Evolutionary conservation across 306 rosid species (phyloP).

Genomic region (Trifolium fragiferum): DNA sequence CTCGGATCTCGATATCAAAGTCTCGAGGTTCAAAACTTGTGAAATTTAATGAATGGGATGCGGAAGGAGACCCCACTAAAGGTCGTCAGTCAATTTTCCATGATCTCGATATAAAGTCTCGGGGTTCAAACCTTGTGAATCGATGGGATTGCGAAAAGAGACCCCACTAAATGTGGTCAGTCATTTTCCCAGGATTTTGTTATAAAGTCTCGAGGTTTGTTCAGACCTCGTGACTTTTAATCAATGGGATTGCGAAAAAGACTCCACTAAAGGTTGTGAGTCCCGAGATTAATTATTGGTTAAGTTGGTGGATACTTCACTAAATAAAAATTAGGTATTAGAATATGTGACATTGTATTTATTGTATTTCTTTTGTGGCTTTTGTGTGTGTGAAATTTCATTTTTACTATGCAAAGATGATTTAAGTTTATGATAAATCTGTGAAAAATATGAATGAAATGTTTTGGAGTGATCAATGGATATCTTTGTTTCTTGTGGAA

Average conservation of each 20-base stretch:
- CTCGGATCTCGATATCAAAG: background rate
- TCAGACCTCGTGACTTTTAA: no score
- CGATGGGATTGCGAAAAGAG: background rate
- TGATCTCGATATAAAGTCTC: no score
- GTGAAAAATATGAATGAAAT: background rate
- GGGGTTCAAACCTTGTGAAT: no score
- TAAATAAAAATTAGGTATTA: background rate
- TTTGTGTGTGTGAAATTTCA: constrained; percentile 12
- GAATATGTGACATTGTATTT: constrained; percentile 10
- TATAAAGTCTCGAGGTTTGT: no score
- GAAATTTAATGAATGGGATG: background rate
- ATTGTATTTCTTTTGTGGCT: background rate
- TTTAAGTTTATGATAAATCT: constrained; percentile 11
- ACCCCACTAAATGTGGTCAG: background rate
- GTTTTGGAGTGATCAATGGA: background rate
- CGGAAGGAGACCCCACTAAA: no score
- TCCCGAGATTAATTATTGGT: background rate
- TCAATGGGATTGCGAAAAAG: no score
- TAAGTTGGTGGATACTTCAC: no score
- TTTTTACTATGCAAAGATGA: background rate
- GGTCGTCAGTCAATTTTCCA: background rate
- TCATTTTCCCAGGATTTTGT: no score
- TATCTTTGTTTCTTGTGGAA: background rate
- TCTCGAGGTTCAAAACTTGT: background rate
- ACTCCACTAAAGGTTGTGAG: background rate